Conservation (phyloP, 306 rosid genomes). For the Bauhinia variegata region DNA sequence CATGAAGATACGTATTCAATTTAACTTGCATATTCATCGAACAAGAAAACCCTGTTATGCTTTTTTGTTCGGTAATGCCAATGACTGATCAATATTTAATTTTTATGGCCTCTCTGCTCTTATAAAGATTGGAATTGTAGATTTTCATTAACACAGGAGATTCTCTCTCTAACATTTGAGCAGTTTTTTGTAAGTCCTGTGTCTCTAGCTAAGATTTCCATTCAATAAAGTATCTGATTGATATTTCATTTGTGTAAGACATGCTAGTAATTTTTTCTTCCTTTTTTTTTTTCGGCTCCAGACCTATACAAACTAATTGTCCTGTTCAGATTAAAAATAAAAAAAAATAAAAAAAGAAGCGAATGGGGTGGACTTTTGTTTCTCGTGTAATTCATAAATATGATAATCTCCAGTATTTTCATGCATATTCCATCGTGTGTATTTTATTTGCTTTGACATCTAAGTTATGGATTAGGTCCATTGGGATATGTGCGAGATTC, state of each 20-base stretch:
- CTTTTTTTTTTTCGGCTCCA: too few species aligned
- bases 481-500: conserved; percentile 7
- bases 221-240: not conserved
- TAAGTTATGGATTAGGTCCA: not conserved
- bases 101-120: conserved; percentile 16
- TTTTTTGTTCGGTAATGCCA: conserved; percentile 21
- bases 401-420: too few species aligned
- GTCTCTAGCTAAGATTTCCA: conserved; percentile 11
- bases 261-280: too few species aligned
- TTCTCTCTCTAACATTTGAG: conserved; percentile 27
- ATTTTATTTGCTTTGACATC: not conserved
- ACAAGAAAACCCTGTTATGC: conserved; percentile 20
- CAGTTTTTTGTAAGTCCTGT: conserved; percentile 29
- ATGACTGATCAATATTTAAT: conserved; percentile 8
- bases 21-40: conserved; percentile 37
- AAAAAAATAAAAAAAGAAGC: too few species aligned
- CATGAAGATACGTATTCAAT: conserved; percentile 36
- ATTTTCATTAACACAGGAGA: conserved; percentile 15
- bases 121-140: conserved; percentile 21
- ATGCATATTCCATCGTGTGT: not conserved
- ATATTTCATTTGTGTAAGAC: too few species aligned
- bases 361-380: too few species aligned
- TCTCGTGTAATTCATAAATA: too few species aligned
- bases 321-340: too few species aligned
- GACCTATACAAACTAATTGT: too few species aligned